These are phyloP conservation scores for Sordariomycetes sp. DNA, from an alignment of 2,329 filamentous ascomycete genomes.

Conservation along the genomic window DNA sequence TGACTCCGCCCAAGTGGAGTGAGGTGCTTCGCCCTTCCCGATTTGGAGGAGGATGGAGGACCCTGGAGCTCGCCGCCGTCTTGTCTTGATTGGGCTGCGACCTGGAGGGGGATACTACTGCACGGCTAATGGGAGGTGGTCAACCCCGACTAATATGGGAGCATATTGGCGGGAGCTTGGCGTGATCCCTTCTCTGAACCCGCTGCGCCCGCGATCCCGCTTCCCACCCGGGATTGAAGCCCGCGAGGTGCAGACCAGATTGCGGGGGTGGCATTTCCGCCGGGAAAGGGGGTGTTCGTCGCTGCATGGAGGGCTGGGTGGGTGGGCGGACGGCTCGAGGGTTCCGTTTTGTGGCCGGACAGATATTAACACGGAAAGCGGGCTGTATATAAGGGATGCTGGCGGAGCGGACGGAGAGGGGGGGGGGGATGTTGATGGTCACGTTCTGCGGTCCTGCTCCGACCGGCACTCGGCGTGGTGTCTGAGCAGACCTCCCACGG, in stretches of 20 bases:
- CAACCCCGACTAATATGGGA: background rate
- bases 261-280: background rate
- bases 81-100: background rate
- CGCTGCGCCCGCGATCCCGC: background rate
- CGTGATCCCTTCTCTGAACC: background rate
- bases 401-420: background rate
- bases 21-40: background rate
- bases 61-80: background rate
- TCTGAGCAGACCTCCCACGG: too few species aligned
- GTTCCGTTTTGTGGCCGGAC: background rate
- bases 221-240: background rate
- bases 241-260: too few species aligned
- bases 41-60: background rate
- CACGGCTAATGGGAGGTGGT: background rate
- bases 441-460: background rate
- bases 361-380: background rate
- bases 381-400: background rate
- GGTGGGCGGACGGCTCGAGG: background rate
- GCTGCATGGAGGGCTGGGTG: background rate
- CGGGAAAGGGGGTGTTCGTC: background rate
- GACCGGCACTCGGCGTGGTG: too few species aligned
- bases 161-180: background rate
- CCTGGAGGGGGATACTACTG: background rate
- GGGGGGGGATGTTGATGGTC: background rate
- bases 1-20: too few species aligned